Evolutionary conservation across 2,329 filamentous ascomycete genomes (phyloP), one percentile per base, ranked within the genome.

Genomic region (Colletotrichum lupini): DNA sequence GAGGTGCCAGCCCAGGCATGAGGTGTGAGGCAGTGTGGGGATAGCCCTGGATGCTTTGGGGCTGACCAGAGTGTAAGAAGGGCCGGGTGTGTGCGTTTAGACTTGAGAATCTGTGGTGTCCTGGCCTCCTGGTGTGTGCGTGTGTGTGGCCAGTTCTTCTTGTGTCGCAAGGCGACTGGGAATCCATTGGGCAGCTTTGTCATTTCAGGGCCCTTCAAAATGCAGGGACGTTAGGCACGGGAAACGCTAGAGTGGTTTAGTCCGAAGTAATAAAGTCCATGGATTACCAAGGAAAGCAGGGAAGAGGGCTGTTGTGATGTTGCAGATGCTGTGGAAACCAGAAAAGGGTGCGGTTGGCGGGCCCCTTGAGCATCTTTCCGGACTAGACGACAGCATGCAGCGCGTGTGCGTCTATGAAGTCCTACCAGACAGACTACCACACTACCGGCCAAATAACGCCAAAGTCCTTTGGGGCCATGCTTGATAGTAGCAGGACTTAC

Each of bases 111-210:
- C 30, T 24, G 16, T 53, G 14, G 61, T 46, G 19, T 49, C 30
- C 30, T 32, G 46, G 30, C 30, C 30, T 32, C 30, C 30, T 32
- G 30, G 30, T n/a, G 52, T 24, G 24, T 53, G n/a, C 35, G 60
- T 49, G n/a, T 35, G 32, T 35, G 32, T 35, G 32, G 12, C 32
- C 32, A 12, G 32, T 35, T 35, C 32, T 35, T 11, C 16, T 14
- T 42, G 49, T 46, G 32, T 62, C 66, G 60, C 67, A 68, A 28
- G 68, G 70, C 70, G 55, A 49, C 24, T 30, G 24, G 11, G 32
- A 16, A 28, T 53, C 49, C 22, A 49, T 73, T 66, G 71, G 67
- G 67, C 67, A 71, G 60, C 71, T 73, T 71, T 66, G 71, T 70
- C 60, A 59, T 60, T 32, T 56, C 55, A 59, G 24, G 58, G 65